phyloP scores from a whole-genome alignment of 1,284 basidiomycete species.

The Irpex sp. region DNA sequence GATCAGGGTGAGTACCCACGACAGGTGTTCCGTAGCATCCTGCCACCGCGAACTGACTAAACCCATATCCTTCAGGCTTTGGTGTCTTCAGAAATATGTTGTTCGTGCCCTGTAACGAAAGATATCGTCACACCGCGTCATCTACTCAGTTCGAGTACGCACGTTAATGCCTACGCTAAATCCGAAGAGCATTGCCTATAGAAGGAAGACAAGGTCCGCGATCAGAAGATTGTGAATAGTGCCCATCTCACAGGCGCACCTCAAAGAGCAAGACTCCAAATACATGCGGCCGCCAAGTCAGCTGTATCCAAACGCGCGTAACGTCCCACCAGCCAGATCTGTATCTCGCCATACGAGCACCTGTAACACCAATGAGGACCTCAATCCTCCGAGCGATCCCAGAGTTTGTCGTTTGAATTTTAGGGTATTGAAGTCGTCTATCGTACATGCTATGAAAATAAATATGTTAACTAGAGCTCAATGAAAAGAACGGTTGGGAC shows the following conservation, averaged over 20 bases:
- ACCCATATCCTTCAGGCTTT: conserved; percentile 56
- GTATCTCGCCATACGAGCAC: conserved; percentile 56
- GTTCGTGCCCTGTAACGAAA: no score
- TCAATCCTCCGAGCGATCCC: conserved; percentile 54
- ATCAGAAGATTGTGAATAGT: background rate
- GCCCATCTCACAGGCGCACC: conserved; percentile 26
- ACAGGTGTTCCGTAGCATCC: conserved; percentile 64
- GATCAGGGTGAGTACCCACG: conserved; percentile 29
- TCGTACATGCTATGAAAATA: conserved; percentile 56
- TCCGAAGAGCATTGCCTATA: conserved; percentile 57
- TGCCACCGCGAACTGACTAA: conserved; percentile 47
- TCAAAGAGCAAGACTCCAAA: conserved; percentile 55
- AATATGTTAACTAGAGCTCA: background rate
- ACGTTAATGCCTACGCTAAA: conserved; percentile 75
- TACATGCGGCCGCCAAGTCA: conserved; percentile 65
- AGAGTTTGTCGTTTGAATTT: conserved; percentile 28
- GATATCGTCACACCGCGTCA: no score
- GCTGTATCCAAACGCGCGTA: conserved; percentile 42
- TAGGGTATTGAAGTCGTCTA: conserved; percentile 50
- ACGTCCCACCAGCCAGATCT: conserved; percentile 50
- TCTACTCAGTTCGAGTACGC: conserved; percentile 15
- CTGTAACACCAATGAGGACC: conserved; percentile 65
- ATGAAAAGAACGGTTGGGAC: conserved; percentile 14
- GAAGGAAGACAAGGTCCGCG: background rate
- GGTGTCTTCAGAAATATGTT: conserved; percentile 64